A percentile compares a stretch with the other conserved stretches of the same genome.
phyloP scores from a whole-genome alignment of 176 grass and related monocot genomes.

The Triticum turgidum region DNA sequence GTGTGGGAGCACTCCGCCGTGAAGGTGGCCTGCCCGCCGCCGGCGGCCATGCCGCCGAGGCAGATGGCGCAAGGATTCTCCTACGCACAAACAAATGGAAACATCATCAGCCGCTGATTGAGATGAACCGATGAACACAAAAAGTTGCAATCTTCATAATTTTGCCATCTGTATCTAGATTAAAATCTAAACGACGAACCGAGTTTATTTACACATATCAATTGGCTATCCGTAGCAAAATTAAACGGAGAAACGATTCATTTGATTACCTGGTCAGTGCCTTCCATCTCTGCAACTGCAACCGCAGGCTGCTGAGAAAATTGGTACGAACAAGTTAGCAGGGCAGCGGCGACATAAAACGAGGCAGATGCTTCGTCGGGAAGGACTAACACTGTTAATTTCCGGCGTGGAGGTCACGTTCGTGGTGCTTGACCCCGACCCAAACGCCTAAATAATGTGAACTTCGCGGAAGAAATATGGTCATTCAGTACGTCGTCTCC shows the following conservation, averaged over 20 bases:
- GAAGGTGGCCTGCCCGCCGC: constrained; percentile 52
- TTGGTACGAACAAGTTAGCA: not conserved
- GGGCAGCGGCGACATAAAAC: not conserved
- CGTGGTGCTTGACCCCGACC: too few relatives aligned
- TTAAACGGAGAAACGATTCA: not conserved
- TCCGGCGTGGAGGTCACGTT: too few relatives aligned
- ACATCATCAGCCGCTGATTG: too few relatives aligned
- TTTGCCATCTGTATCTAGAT: not conserved
- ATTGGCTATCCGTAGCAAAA: not conserved
- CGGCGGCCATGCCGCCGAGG: constrained; percentile 36
- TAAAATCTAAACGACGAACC: too few relatives aligned
- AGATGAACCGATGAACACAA: too few relatives aligned
- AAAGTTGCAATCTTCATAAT: not conserved
- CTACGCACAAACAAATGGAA: not conserved
- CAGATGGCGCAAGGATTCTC: constrained; percentile 62
- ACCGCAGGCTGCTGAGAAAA: not conserved
- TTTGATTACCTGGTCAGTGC: not conserved
- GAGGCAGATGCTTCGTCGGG: not conserved
- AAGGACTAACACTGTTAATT: not conserved
- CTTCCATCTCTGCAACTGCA: not conserved
- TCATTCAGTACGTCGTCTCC: too few relatives aligned
- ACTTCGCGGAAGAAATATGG: too few relatives aligned
- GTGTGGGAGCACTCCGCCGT: constrained; percentile 71
- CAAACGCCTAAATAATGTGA: too few relatives aligned
- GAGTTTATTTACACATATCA: too few relatives aligned